Evolutionary conservation across 2,329 filamentous ascomycete species (phyloP), one percentile per base, ranked within the genome.

Genomic region (Alternaria burnsii): DNA sequence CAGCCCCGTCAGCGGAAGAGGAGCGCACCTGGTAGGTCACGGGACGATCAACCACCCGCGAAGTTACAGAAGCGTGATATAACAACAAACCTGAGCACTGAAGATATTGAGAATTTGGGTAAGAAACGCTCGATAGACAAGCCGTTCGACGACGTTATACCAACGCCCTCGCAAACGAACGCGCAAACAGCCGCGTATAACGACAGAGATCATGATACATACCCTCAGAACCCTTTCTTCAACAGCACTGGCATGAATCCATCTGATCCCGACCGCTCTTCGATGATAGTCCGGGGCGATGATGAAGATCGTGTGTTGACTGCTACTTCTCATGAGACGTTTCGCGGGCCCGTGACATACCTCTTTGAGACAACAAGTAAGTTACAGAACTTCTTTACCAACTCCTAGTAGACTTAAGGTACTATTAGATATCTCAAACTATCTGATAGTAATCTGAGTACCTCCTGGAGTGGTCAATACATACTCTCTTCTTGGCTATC

Each of bases 81-180:
- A 26, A 12, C 38, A 46, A 41, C 46, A 59, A 62, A 62, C 32
- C 4, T 14, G 32, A 11, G 12, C 14, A 41, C 12, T 52, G 44
- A 3, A 40, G 52, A 4, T 38, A 38, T 14, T 36, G 44, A n/a
- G 20, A 12, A 38, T 12, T 40, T 11, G 11, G 51, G 26, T 38
- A 44, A 36, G 26, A 52, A 52, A 40, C 36, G n/a, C 14, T 28
- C 22, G 18, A 62, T 57, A 46, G 58, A 56, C 47, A 65, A 63
- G 28, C 18, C 43, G 32, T 44, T 61, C 50, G 59, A 51, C 58
- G 36, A 46, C 55, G 12, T 16, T 10, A 42, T 41, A 41, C 32
- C 54, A 30, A 53, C 40, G 38, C 52, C 11, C 8, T 51, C 58
- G 42, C 67, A 66, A 65, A 67, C 59, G 34, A 18, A 12, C 26